phyloP scores from a whole-genome alignment of 2,329 filamentous ascomycete genomes.

The Thelonectria discophora region DNA sequence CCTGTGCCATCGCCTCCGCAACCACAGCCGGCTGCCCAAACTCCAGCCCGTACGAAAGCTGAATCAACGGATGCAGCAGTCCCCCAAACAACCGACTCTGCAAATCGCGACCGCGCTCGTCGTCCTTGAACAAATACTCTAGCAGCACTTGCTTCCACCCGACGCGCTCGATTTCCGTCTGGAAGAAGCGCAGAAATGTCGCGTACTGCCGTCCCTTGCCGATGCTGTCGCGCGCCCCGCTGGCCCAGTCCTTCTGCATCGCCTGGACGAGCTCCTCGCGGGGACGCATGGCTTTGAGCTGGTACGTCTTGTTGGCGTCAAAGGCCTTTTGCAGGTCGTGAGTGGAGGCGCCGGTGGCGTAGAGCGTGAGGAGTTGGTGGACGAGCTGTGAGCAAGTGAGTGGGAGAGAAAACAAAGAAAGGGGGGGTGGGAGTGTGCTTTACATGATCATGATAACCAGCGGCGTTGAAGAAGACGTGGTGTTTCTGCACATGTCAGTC shows the following conservation, averaged over 20 bases:
- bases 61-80: slow-evolving; percentile 71
- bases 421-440: slow-evolving; percentile 19
- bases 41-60: slow-evolving; percentile 85
- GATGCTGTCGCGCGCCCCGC: slow-evolving; percentile 66
- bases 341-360: slow-evolving; percentile 74
- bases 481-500: no score
- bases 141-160: slow-evolving; percentile 68
- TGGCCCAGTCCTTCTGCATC: slow-evolving; percentile 61
- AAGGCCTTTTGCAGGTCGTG: slow-evolving; percentile 70
- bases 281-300: slow-evolving; percentile 61
- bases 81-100: slow-evolving; percentile 73
- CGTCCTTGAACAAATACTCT: slow-evolving; percentile 74
- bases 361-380: slow-evolving; percentile 80
- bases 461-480: slow-evolving; percentile 82
- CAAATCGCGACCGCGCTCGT: slow-evolving; percentile 73
- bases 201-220: slow-evolving; percentile 72
- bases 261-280: slow-evolving; percentile 62
- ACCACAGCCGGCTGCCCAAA: slow-evolving; percentile 84
- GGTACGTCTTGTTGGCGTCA: slow-evolving; percentile 71
- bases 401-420: neutral
- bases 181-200: slow-evolving; percentile 81
- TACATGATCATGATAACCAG: slow-evolving; percentile 84
- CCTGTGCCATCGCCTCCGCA: slow-evolving; percentile 81
- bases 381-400: slow-evolving; percentile 58
- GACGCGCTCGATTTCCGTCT: slow-evolving; percentile 72